Evolutionary conservation across 1,284 basidiomycete species (phyloP).

Genomic region (Cutaneotrichosporon dermatis): DNA sequence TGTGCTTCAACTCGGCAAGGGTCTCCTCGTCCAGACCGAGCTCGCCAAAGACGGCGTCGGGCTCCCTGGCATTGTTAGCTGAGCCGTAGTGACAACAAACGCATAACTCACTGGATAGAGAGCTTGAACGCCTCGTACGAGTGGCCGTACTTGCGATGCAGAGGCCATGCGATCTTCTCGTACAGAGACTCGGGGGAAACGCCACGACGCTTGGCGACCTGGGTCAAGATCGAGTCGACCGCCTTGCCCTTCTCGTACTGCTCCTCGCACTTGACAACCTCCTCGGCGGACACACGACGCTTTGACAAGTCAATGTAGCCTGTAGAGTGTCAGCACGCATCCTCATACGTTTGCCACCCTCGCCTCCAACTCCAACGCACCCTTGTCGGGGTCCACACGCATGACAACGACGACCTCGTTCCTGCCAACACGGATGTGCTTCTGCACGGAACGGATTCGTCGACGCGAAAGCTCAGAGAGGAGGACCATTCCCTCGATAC

Average conservation of each 20-base stretch:
- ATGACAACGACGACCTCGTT: constrained; percentile 99
- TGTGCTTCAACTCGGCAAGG: constrained; percentile 66
- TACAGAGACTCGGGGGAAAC: constrained; percentile 62
- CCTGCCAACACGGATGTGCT: constrained; percentile 92
- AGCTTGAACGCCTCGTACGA: constrained; percentile 98
- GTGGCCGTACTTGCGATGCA: constrained; percentile 88
- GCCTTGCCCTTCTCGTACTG: constrained; percentile 97
- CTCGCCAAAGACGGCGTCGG: constrained; percentile 75
- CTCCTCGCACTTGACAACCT: constrained; percentile 97
- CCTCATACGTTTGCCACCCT: constrained; percentile 29
- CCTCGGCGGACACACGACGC: constrained; percentile 97
- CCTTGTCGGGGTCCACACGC: constrained; percentile 98
- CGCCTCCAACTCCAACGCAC: constrained; percentile 47
- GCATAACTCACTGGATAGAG: constrained; percentile 54
- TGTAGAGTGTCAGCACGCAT: constrained; percentile 39
- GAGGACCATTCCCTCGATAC: constrained; percentile 98
- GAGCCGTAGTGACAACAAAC: too few relatives aligned
- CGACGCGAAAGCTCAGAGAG: constrained; percentile 93
- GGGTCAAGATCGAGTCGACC: constrained; percentile 86
- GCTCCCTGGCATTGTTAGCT: constrained; percentile 52
- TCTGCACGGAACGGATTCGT: constrained; percentile 96
- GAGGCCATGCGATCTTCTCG: constrained; percentile 87
- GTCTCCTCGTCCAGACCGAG: constrained; percentile 59
- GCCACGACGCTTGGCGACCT: constrained; percentile 81
- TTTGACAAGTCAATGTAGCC: constrained; percentile 99